Base-by-base conservation (phyloP, 495 filamentous ascomycete species). In the Podospora pseudoanserina region DNA sequence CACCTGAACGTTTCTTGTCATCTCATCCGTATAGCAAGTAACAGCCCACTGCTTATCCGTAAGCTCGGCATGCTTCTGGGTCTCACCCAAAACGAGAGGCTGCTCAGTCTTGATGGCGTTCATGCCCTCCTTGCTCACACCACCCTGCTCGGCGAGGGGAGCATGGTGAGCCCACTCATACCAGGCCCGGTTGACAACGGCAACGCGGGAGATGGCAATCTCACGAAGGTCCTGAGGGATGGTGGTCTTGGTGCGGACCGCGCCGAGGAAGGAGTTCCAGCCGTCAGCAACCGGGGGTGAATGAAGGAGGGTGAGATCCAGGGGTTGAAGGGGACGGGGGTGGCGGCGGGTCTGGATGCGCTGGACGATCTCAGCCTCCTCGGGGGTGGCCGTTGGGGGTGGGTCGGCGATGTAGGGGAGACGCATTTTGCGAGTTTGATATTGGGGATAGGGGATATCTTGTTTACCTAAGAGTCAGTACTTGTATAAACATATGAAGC, bases 121-220 rank as follows among this genome's bases (percentile, higher is more conserved):
- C 63, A 90, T 68, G 0, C 79, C 86, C n/a, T 80, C 81, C 27
- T 82, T 77, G 18, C 72, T 79, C 4, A 89, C 77, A 3, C 89
- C 83, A 0, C 75, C 82, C 20, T 75, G 49, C 1, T 71, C 69
- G 4, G 85, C 80, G 6, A 95, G 76, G 2, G 91, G 92, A 49
- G 86, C 84, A 73, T 95, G 92, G 60, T 91, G 87, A 44, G 79
- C 86, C 92, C 91, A 95, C 76, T 95, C 91, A 76, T 91, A 94
- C 80, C 86, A 87, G 0, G 92, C 92, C 1, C 82, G 73, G 68
- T 94, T 94, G 63, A 90, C 80, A 4, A 89, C 86, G 3, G 92
- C 91, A 1, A 94, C 89, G 34, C 91, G 84, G 70, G 86, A 90
- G 65, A 95, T 92, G 65, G 89, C 87, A 5, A 92, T 73, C 77